A percentile compares a stretch with the other conserved stretches of the same genome.
Conservation (phyloP, 139 green algal genomes). For the Closterium sp. region DNA sequence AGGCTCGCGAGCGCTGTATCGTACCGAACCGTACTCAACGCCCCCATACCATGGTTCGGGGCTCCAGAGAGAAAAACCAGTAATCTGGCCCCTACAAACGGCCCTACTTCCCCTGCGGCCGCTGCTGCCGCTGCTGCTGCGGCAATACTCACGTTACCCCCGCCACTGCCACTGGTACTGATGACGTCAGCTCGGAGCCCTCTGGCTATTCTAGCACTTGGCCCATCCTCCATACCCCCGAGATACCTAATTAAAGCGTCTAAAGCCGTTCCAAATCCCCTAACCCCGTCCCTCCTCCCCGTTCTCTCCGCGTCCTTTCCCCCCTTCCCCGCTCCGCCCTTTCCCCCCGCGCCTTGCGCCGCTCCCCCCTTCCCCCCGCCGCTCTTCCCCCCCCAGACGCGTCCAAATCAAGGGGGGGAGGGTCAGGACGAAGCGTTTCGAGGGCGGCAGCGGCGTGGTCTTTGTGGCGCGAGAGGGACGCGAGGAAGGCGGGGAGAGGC, state of each 20-base stretch:
- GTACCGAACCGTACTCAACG: conserved; percentile 53
- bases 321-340: not conserved
- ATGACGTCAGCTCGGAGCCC: not conserved
- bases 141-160: not conserved
- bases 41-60: conserved; percentile 65
- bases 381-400: not conserved
- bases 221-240: conserved; percentile 1
- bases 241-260: conserved; percentile 76
- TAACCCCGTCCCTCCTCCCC: not conserved
- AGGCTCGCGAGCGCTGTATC: not conserved
- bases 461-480: conserved; percentile 65
- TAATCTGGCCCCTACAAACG: conserved; percentile 52
- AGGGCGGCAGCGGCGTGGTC: conserved; percentile 62
- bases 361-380: conserved; percentile 10
- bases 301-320: not conserved
- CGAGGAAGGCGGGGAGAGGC: conserved; percentile 65
- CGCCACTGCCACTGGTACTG: not conserved
- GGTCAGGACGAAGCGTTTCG: conserved; percentile 57
- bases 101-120: conserved; percentile 21
- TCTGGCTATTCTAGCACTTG: not conserved
- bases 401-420: not conserved
- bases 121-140: conserved; percentile 7
- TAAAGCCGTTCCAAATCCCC: conserved; percentile 69
- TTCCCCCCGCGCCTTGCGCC: not conserved
- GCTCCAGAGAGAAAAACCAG: conserved; percentile 69